Evolutionary conservation across 1,139 yeast species (phyloP), one percentile per base, ranked within the genome.

Genomic region (Candida buenavistaensis): DNA sequence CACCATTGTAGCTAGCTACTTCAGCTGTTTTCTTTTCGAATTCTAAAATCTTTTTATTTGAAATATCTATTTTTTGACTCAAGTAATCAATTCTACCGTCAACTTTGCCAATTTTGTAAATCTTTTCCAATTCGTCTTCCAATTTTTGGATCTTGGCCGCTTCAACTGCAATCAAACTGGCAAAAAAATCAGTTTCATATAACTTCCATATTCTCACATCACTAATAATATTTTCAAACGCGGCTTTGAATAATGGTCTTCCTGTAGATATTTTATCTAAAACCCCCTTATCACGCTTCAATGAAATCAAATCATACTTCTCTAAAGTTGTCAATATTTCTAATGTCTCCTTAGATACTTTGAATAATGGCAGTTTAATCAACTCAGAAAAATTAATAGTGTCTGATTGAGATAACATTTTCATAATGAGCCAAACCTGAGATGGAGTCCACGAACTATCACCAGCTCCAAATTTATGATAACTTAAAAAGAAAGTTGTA

Each of bases 371-470:
- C 32, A 73, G 68, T 35, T 72, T 67, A 23, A 74, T 66, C 30
- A 85, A 61, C 9, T 81, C 80, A 26, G 68, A 66, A 49, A 68
- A 83, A 1, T 62, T 48, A 3, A 84, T 60, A 3, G 52, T 46
- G 1, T 74, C 78, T 0, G 60, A 52, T 5, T 60, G 54, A 1
- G 89, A 75, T 30, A 92, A 67, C 28, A 72, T 46, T 50, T 84
- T 84, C 52, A 92, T 79, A 13, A 92, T 56, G 15, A 74, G 76
- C 98, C 98, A 92, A 0, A 89, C 95, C 52, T 92, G 97, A 1
- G 95, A 86, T 5, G 82, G 67, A 28, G 76, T 75, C 75, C 94
- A 80, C 12, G 76, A 76, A 16, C 64, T 65, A 23, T 56, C 62
- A 15, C 32, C 41, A 14, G 36, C 35, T 5, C 42, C 48, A 20